Base-by-base conservation (phyloP, 345 rosid species). In the Rhizophora apiculata region DNA sequence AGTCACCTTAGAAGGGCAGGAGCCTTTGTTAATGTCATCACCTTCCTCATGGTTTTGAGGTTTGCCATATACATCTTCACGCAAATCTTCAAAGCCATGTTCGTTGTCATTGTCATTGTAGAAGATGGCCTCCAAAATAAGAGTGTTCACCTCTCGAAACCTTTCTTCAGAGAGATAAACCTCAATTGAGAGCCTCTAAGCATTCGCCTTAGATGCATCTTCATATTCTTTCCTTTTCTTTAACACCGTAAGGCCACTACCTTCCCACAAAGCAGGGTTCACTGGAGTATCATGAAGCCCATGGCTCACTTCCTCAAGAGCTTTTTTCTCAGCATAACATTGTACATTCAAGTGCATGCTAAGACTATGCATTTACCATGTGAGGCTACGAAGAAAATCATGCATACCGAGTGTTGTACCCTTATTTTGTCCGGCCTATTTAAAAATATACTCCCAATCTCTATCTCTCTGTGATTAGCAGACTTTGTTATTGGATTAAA, bases 321-420 rank as follows among this genome's bases (percentile, higher is more conserved):
- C 99, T 73, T 92, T 96, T 71, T 89, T 95, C 91, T 91, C 97
- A 6, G 97, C 96, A 66, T 92, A 95, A 69, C 99, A 89, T 96
- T 95, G 85, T 36, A 51, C 60, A 69, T 18, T 20, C 24, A 24
- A 24, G 24, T 24, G 24, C 24, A 24, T 24, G 24, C 1, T 13
- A 54, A 6, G 52, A n/a, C 10, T 26, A 32, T 15, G 56, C 46
- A 24, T 2, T 22, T 61, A 32, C 6, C 20, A 26, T 7, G n/a
- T 24, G 16, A 55, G 20, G 31, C 68, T 37, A 1, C 8, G 43
- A 36, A 49, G 4, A 30, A 52, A 68, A 6, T 34, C 11, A 49
- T 18, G 3, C 32, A n/a, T n/a, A 46, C 9, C 64, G 15, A 15
- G 46, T 32, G 31, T 30, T 30, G 31, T 4, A 30, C 31, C 4